phyloP scores from a whole-genome alignment of 306 rosid species.

The Cucumis cinereus region DNA sequence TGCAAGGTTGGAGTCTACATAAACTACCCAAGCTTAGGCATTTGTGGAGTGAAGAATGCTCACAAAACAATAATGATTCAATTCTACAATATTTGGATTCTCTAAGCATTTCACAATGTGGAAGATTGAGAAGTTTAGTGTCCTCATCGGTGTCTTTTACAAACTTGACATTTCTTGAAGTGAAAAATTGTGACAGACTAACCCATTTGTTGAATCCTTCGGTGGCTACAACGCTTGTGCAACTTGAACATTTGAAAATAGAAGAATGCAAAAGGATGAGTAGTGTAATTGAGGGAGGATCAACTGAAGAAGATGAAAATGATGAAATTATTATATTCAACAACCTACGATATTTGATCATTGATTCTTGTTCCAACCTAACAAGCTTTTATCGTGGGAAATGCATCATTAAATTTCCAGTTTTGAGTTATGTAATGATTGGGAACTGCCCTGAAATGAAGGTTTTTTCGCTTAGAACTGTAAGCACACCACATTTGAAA shows the following conservation, averaged over 20 bases:
- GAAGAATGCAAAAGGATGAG: neutral
- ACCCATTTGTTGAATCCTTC: neutral
- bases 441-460: neutral
- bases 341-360: fast-evolving
- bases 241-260: fast-evolving
- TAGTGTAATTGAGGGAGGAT: neutral
- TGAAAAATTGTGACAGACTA: neutral
- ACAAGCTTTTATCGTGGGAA: neutral
- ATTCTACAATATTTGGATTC: fast-evolving
- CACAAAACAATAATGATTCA: neutral
- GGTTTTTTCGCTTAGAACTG: neutral
- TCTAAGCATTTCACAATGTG: neutral
- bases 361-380: neutral
- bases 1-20: neutral
- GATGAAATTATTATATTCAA: neutral
- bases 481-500: neutral
- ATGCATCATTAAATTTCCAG: neutral
- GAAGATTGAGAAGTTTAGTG: neutral
- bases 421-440: fast-evolving
- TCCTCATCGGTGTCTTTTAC: neutral
- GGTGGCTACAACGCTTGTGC: neutral
- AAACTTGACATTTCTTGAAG: fast-evolving
- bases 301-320: neutral
- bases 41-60: neutral
- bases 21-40: neutral